Evolutionary conservation across 306 rosid genomes (phyloP).

Genomic region (Fagus crenata): DNA sequence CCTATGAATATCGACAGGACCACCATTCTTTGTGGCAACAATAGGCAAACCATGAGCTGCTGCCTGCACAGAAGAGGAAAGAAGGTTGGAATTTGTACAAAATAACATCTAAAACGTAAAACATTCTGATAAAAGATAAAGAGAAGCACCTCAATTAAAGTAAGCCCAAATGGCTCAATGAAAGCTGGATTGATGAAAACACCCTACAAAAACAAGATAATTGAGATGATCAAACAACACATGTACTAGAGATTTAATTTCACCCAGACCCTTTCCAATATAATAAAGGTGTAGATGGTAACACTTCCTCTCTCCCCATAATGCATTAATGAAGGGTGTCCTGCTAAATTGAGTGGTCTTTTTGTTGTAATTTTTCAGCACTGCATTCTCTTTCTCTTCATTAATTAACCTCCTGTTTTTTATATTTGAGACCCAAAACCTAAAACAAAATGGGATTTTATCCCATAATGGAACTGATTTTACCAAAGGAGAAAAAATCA

Average conservation of each 20-base stretch:
- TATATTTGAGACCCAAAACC: too few species aligned
- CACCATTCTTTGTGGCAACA: constrained; percentile 62
- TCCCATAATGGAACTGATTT: too few species aligned
- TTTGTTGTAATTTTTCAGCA: not conserved
- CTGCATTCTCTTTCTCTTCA: too few species aligned
- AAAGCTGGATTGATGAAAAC: constrained; percentile 67
- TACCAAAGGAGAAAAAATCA: too few species aligned
- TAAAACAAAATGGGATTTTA: too few species aligned
- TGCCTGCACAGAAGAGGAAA: constrained; percentile 38
- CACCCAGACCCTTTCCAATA: not conserved
- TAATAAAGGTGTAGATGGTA: not conserved
- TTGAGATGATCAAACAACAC: not conserved
- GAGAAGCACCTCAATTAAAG: constrained; percentile 50
- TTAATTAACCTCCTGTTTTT: too few species aligned
- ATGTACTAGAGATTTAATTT: not conserved
- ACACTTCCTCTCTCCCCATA: not conserved
- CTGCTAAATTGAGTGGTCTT: not conserved
- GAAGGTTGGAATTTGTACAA: constrained; percentile 6
- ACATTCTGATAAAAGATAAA: constrained; percentile 4
- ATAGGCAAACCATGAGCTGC: constrained; percentile 65
- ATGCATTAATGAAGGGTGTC: not conserved
- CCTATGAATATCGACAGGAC: constrained; percentile 61
- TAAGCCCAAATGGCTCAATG: constrained; percentile 65
- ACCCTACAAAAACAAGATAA: constrained; percentile 40
- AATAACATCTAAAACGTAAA: constrained; percentile 4